Base-by-base conservation (phyloP, 345 rosid species). In the Rhizophora mangle region DNA sequence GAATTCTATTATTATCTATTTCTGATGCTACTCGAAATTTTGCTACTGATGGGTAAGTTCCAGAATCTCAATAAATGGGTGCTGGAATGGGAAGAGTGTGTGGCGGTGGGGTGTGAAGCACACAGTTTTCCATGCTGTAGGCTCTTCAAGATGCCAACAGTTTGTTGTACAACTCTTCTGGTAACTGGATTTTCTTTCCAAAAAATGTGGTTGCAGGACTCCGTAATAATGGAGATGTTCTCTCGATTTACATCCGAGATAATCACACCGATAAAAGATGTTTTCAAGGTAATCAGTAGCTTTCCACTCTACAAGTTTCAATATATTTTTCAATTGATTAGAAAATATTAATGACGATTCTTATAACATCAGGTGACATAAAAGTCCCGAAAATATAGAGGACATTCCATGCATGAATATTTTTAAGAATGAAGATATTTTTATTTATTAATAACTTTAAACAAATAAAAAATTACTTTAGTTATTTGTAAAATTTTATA, bases 21-120 rank as follows among this genome's bases (percentile, higher is more conserved):
- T 97, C 99, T 54, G 84, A 90, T 43, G 96, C 96, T 61, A 86
- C 97, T 9, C 83, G 97, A 59, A 92, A 92, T 82, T 89, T 95
- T 39, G 96, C 97, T 0, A 96, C 90, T 39, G 96, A 90, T 69
- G 96, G 94, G 47, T 86, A 76, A 59, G 88, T 95, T 73, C 88
- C 94, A 3, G 92, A 92, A 82, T 91, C 96, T 57, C 97, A 94
- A 75, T 91, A 77, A 49, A 9, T 67, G 43, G 43, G 39, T 59
- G 62, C 9, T 47, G 58, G 37, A 7, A 37, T 18, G 1, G 58
- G 32, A 58, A 56, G 46, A 56, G 46, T 57, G 32, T 47, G 6
- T 22, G 9, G 37, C 10, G 9, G 37, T 24, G 11, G 1, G 0
- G 60, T 4, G 24, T 0, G 67, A 47, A 70, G 78, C 66, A 65